Base-by-base conservation (phyloP, 768 basidiomycete genomes). In the Lepiota brunneoincarnata region DNA sequence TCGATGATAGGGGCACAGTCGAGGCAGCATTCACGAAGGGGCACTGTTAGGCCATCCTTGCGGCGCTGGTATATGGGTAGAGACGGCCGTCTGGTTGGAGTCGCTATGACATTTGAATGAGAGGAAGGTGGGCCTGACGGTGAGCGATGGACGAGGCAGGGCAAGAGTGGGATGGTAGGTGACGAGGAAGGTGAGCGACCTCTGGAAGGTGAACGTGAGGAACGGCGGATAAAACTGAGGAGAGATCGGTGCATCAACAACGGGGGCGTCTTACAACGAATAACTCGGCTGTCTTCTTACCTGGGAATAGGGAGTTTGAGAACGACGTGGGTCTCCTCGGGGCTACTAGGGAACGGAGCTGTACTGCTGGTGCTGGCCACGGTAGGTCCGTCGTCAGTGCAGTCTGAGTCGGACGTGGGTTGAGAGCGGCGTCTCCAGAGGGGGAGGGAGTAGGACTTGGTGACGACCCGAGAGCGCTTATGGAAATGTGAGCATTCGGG, bases 11-110 rank as follows among this genome's bases (percentile, higher is more conserved):
- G 64, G 37, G 80, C 75, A 62, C 89, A 91, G 41, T 82, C 77
- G 7, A 75, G 65, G 61, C 89, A 91, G 66, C 89, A 91, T 11
- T 82, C 74, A 39, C 89, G 83, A 14, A 91, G 71, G 6, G 89
- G 89, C 1, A 91, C 68, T 0, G 85, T 89, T 26, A 73, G 58
- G 14, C 76, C 59, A 17, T 69, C 73, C 52, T 65, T 63, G 41
- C 60, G 65, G 17, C 64, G 64, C 15, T 65, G 60, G 44, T 73
- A 72, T n/a, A 67, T 65, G 24, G 76, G 72, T 6, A 71, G 58
- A 23, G 72, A 71, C 6, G 67, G 61, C 10, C 67, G 66, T 34
- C 69, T 69, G 7, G 55, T 53, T 51, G 60, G 54, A 24, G 56
- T 49, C 28, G 53, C 20, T 20, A 38, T 36, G 2, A 54, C 44